Evolutionary conservation across 2,329 filamentous ascomycete species (phyloP), one percentile per base, ranked within the genome.

Genomic region (Sporothrix brasiliensis): DNA sequence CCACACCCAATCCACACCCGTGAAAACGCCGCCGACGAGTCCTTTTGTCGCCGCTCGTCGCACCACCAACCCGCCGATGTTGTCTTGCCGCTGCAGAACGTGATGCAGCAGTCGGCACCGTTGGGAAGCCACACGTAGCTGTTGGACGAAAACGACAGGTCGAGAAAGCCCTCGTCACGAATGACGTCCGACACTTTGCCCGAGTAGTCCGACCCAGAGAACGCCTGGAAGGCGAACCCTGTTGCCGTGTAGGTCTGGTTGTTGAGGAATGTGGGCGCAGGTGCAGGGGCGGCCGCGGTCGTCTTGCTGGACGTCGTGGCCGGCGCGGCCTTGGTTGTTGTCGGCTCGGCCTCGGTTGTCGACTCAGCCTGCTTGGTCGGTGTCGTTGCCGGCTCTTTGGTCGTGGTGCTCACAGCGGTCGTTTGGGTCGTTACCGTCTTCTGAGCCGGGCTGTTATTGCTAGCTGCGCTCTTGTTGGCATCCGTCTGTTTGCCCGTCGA

Each of bases 171-270:
- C 60, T 77, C 75, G 4, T 75, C 67, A 13, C 27, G 39, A 52
- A 75, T 68, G 41, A 80, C 60, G 0, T 69, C n/a, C 4, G 78
- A 77, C 30, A 58, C 66, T 0, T 73, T 68, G 19, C 78, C 78
- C 2, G 16, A 39, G 70, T 75, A 79, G 53, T 77, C 73, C 2
- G 56, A 1, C 7, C 72, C 71, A 0, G 76, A 74, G 61, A 76
- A 80, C 9, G 71, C 78, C 67, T 80, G 79, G 75, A 80, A 80
- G 4, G 74, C 75, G 27, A 77, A 76, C 1, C 71, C 70, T 1
- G 63, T 58, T 19, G 34, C 41, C 0, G 74, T 73, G 9, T 50
- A 68, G 2, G 75, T 76, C 53, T 75, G 71, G 70, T 77, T 76
- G 71, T 73, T 74, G 67, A 77, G 72, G 41, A 71, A 73, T 0